Base-by-base conservation (phyloP, 345 rosid species). In the Corchorus capsularis region DNA sequence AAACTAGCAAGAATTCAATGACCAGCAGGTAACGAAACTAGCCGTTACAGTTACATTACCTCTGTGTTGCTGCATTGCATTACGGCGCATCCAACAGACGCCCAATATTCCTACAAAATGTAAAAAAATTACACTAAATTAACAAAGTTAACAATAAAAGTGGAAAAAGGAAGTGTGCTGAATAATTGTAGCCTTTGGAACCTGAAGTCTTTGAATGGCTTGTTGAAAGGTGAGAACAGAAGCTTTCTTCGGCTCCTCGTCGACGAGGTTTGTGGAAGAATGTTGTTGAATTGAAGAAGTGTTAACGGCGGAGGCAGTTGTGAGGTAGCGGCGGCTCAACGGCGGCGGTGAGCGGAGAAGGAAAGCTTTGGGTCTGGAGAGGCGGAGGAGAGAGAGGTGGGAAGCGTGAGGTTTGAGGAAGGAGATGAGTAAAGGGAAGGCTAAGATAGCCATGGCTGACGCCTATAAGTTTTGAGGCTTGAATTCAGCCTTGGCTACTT, bases 41-140 rank as follows among this genome's bases (percentile, higher is more conserved):
- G 47, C 16, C 22, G 17, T 8, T 11, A 22, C 74, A 12, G 22
- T 1, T 15, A 73, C 67, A 34, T 62, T 79, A 89, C 98, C 94
- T 95, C 99, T 0, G 98, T 95, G 79, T 93, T 95, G 86, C 99
- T 93, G 76, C 98, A 93, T 81, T 95, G 99, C 99, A 95, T 95
- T 41, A 95, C 84, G 1, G 98, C 93, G 72, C 99, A 95, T 77
- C 99, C 99, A 43, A 90, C 98, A 14, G 99, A 95, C 67, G 97
- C 97, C 99, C 99, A 95, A 80, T 95, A 93, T 79, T 95, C 96
- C 97, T 94, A 70, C 53, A 77, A 53, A 76, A 67, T 35, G 53
- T n/a, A 39, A 20, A 49, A 63, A 9, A 47, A 79, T 37, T 37
- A 49, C 37, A 35, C 54, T 22, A 6, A 46, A 61, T 6, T 10